Evolutionary conservation across 768 basidiomycete genomes (phyloP).

Genomic region (Infundibulicybe gibba): DNA sequence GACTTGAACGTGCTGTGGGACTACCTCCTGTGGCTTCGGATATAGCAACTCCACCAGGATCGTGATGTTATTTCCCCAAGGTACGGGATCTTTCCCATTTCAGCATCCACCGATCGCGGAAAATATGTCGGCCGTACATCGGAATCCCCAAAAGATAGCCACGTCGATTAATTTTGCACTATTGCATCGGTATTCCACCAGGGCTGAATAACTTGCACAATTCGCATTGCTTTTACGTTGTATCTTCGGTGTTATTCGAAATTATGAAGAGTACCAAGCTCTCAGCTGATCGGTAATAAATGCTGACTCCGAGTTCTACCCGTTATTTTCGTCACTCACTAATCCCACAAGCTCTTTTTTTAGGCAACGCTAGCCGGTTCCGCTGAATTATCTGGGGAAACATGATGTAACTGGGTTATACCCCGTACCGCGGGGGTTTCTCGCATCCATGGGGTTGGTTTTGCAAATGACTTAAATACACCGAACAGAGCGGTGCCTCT

Average conservation of each 20-base stretch:
- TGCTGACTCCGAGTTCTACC: conserved; percentile 6
- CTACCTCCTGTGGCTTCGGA: too few relatives aligned
- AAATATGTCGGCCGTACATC: conserved; percentile 9
- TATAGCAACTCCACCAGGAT: conserved; percentile 3
- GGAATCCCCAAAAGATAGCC: not conserved
- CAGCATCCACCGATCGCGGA: not conserved
- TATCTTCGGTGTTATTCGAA: not conserved
- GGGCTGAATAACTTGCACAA: not conserved
- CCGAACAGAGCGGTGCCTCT: not conserved
- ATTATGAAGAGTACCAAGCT: conserved; percentile 1
- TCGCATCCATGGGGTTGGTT: conserved; percentile 6
- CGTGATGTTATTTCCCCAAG: not conserved
- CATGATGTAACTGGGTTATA: not conserved
- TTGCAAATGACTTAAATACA: conserved; percentile 1
- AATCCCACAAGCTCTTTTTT: not conserved
- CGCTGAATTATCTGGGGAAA: not conserved
- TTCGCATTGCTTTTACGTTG: not conserved
- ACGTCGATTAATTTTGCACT: not conserved
- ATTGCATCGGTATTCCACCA: not conserved
- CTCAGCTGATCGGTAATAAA: not conserved
- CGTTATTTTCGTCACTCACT: not conserved
- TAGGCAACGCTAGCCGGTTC: not conserved
- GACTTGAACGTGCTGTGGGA: too few relatives aligned
- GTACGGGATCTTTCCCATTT: not conserved
- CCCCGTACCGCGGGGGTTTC: conserved; percentile 6